A percentile compares a stretch with the other conserved stretches of the same genome.
phyloP scores from a whole-genome alignment of 2,329 filamentous ascomycete species.

The Cryphonectria radicalis region DNA sequence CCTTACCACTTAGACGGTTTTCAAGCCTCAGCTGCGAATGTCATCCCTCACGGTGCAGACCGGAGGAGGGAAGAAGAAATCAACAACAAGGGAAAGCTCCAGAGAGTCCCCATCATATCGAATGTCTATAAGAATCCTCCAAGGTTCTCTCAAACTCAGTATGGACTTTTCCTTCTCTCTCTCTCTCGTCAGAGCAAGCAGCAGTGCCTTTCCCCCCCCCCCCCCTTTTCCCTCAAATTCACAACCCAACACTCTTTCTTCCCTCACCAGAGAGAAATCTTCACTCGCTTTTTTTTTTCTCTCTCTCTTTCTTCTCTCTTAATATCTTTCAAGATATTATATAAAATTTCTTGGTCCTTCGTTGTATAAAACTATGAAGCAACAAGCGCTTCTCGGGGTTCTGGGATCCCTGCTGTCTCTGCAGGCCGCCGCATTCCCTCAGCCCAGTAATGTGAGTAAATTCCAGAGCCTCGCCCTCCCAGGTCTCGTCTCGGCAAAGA shows the following conservation, averaged over 20 bases:
- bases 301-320: not conserved
- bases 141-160: constrained; percentile 20
- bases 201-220: constrained; percentile 3
- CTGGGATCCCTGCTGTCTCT: constrained; percentile 14
- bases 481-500: not conserved
- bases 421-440: constrained; percentile 9
- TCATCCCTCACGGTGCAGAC: constrained; percentile 21
- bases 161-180: constrained; percentile 7
- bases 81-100: not conserved
- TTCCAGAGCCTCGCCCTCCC: not conserved
- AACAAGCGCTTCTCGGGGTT: constrained; percentile 14
- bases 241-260: not conserved
- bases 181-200: constrained; percentile 2
- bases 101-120: not conserved
- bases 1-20: constrained; percentile 18
- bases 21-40: constrained; percentile 17
- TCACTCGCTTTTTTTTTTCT: constrained; percentile 14
- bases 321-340: not conserved
- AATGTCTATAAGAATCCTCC: constrained; percentile 22
- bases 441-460: constrained; percentile 13
- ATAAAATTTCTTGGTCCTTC: not conserved
- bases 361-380: constrained; percentile 15
- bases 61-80: not conserved
- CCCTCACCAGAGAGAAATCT: not conserved
- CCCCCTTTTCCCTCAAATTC: not conserved